Percentiles rank a stretch among this genome's conserved stretches.
Evolutionary conservation across 2,329 filamentous ascomycete species (phyloP).

Genomic region (Pyricularia pennisetigena): DNA sequence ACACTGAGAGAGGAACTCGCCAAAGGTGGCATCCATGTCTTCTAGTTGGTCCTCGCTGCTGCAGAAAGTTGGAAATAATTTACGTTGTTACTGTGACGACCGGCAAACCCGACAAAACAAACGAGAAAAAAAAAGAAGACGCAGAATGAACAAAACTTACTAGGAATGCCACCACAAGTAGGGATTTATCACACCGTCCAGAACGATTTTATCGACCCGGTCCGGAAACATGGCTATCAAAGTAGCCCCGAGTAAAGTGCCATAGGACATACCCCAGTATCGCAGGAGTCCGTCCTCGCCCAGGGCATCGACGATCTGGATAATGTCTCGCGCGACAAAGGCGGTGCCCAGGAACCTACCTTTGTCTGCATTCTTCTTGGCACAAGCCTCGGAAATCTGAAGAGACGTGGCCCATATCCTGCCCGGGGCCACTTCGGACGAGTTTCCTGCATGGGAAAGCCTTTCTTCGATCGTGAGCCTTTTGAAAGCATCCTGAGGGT

Average conservation of each 20-base stretch:
- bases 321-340: slow-evolving; percentile 32
- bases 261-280: slow-evolving; percentile 31
- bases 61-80: neutral
- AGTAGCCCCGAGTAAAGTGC: slow-evolving; percentile 25
- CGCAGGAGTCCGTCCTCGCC: slow-evolving; percentile 26
- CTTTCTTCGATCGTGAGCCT: neutral
- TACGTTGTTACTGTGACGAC: neutral
- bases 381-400: slow-evolving; percentile 14
- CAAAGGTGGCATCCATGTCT: slow-evolving; percentile 15
- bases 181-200: slow-evolving; percentile 6
- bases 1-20: slow-evolving; percentile 16
- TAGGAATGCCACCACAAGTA: neutral
- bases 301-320: slow-evolving; percentile 31
- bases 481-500: neutral
- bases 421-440: slow-evolving; percentile 12
- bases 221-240: slow-evolving; percentile 27
- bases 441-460: slow-evolving; percentile 1
- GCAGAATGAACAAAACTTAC: neutral
- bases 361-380: slow-evolving; percentile 15
- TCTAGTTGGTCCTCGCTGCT: neutral
- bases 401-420: slow-evolving; percentile 14
- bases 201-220: slow-evolving; percentile 4
- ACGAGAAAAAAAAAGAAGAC: neutral
- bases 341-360: slow-evolving; percentile 29
- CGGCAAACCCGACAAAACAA: neutral